These are phyloP conservation scores for Coemansia sp. DNA, from an alignment of 192 early-diverging fungal species.

Conservation along the genomic window DNA sequence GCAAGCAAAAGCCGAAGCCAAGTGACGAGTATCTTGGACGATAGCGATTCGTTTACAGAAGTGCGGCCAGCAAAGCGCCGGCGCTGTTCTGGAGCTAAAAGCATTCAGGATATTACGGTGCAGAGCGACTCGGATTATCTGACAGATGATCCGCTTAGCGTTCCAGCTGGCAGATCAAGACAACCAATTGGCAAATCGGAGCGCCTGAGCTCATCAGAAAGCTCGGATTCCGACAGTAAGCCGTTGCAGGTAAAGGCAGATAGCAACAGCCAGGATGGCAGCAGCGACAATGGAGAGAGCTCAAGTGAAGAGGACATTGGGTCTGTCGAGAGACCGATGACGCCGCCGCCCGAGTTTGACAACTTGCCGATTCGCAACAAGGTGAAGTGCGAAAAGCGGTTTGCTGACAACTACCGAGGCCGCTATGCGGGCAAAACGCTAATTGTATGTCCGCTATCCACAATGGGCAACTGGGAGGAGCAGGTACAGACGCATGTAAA, in stretches of 20 bases:
- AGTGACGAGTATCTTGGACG: conserved; percentile 1
- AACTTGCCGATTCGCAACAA: conserved; percentile 33
- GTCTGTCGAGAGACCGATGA: conserved; percentile 34
- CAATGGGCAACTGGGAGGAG: conserved; percentile 72
- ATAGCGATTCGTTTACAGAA: conserved; percentile 36
- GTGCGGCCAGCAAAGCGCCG: conserved; percentile 7
- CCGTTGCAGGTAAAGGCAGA: too few relatives aligned
- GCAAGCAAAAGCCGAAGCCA: neutral
- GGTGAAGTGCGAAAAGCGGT: conserved; percentile 39
- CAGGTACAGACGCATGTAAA: conserved; percentile 58
- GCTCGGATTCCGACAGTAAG: too few relatives aligned
- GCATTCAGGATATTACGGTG: neutral
- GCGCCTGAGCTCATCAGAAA: too few relatives aligned
- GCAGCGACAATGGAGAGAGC: neutral
- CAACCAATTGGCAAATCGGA: too few relatives aligned
- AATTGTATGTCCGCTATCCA: conserved; percentile 70
- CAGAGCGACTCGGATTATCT: conserved; percentile 20
- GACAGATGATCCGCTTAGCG: conserved; percentile 18
- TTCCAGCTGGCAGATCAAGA: neutral
- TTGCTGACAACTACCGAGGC: conserved; percentile 39
- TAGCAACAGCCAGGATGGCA: neutral
- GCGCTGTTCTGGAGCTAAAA: neutral
- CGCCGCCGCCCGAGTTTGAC: conserved; percentile 42
- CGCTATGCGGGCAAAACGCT: conserved; percentile 58
- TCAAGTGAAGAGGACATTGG: conserved; percentile 1